Conservation (phyloP, 352 stramenopile genomes). For the Phytophthora multivora region DNA sequence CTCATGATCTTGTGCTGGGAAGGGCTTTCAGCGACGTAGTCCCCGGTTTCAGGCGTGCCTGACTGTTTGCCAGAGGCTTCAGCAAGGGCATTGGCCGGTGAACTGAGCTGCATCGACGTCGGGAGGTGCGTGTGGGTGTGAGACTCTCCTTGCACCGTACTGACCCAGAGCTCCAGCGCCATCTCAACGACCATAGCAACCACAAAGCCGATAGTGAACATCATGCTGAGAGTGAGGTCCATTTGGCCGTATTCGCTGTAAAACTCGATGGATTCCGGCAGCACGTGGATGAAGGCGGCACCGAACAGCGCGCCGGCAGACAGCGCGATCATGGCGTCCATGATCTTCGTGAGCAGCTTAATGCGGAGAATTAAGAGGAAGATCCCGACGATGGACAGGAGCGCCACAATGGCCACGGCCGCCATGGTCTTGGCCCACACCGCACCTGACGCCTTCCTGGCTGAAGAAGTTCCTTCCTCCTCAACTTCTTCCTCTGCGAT, state of each 20-base stretch:
- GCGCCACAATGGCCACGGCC: conserved; percentile 38
- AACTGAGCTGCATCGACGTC: conserved; percentile 33
- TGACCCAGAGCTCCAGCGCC: conserved; percentile 52
- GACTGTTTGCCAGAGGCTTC: conserved; percentile 27
- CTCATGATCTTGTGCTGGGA: conserved; percentile 12
- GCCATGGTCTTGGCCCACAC: conserved; percentile 51
- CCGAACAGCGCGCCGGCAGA: conserved; percentile 74
- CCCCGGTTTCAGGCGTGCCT: conserved; percentile 23
- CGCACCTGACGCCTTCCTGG: conserved; percentile 27
- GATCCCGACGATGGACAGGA: conserved; percentile 54
- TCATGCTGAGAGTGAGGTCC: conserved; percentile 58
- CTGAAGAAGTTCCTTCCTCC: conserved; percentile 11
- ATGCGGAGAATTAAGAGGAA: conserved; percentile 38
- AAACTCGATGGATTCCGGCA: conserved; percentile 75
- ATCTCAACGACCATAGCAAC: conserved; percentile 63
- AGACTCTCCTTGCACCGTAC: conserved; percentile 30
- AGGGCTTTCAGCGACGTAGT: conserved; percentile 20
- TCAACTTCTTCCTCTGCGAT: conserved; percentile 31
- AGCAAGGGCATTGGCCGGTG: neutral
- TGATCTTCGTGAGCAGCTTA: conserved; percentile 34
- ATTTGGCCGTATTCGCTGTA: conserved; percentile 60
- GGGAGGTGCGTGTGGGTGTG: conserved; percentile 29
- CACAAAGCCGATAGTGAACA: conserved; percentile 70
- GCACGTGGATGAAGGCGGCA: conserved; percentile 75
- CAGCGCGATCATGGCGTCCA: conserved; percentile 60